Percentiles rank a stretch among this genome's conserved stretches.
Conservation (phyloP, 139 green algal genomes). For the Coelastrella sp. region DNA sequence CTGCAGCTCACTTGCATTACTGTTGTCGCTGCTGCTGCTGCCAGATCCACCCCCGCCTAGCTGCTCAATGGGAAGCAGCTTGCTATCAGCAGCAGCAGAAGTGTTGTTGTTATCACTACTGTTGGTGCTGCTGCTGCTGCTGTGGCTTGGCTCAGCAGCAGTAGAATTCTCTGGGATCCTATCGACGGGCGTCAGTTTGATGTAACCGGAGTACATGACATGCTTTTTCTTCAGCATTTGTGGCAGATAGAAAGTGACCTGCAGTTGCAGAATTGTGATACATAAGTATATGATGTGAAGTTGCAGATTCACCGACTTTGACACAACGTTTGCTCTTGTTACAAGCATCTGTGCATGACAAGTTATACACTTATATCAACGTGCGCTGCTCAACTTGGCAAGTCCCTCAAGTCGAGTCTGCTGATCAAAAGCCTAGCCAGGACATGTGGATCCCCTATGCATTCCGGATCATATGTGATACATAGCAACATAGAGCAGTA, state of each 20-base stretch:
- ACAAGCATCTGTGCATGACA: neutral
- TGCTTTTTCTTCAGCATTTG: neutral
- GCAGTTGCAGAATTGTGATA: neutral
- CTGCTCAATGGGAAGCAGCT: neutral
- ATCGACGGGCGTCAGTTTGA: neutral
- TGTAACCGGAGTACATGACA: conserved; percentile 11
- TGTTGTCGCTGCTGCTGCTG: conserved; percentile 32
- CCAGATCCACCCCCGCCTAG: neutral
- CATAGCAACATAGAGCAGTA: too few relatives aligned
- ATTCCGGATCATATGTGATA: too few relatives aligned
- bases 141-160: neutral
- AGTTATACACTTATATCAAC: too few relatives aligned
- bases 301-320: neutral
- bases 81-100: neutral
- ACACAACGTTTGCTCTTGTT: too few relatives aligned
- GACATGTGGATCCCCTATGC: too few relatives aligned
- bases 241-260: conserved; percentile 29
- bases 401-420: too few relatives aligned
- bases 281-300: neutral
- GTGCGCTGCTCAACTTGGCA: too few relatives aligned
- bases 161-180: neutral
- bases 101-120: neutral
- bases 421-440: too few relatives aligned
- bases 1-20: neutral
- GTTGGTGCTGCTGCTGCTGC: conserved; percentile 1